These are phyloP conservation scores for Erysimum cheiri DNA, from an alignment of 441 rosid species.

Conservation along the genomic window DNA sequence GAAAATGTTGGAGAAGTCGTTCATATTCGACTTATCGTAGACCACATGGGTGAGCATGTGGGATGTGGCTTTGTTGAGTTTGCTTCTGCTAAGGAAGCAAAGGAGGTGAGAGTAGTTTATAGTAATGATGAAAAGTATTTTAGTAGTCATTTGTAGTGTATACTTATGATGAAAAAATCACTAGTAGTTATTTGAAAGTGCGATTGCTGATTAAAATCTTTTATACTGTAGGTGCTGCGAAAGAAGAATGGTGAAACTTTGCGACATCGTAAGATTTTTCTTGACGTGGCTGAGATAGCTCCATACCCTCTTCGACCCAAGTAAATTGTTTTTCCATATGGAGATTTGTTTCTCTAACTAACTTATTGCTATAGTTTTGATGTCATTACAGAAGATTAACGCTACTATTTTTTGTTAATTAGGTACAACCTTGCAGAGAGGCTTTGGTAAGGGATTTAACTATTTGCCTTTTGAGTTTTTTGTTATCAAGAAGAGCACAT, in stretches of 20 bases:
- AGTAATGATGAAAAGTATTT: not conserved
- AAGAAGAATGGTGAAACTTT: not conserved
- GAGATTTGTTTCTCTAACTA: too few relatives aligned
- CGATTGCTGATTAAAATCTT: not conserved
- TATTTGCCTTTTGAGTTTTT: too few relatives aligned
- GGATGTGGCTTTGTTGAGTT: conserved; percentile 6
- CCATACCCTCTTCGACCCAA: too few relatives aligned
- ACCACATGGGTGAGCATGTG: not conserved
- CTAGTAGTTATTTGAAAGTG: not conserved
- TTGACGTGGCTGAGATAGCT: too few relatives aligned
- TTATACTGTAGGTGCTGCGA: not conserved
- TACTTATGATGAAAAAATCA: not conserved
- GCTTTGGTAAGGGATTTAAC: too few relatives aligned
- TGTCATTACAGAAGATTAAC: not conserved
- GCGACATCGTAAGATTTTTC: too few relatives aligned
- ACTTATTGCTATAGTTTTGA: not conserved
- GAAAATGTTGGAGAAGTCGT: not conserved
- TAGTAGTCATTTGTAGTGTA: too few relatives aligned
- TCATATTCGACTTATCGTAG: not conserved
- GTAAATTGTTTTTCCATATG: too few relatives aligned
- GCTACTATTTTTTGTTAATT: too few relatives aligned
- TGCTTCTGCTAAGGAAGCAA: not conserved
- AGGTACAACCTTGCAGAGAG: too few relatives aligned
- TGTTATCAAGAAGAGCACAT: too few relatives aligned
- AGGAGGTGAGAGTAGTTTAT: conserved; percentile 1